phyloP scores from a whole-genome alignment of 441 rosid species.

The Francoa sonchifolia region DNA sequence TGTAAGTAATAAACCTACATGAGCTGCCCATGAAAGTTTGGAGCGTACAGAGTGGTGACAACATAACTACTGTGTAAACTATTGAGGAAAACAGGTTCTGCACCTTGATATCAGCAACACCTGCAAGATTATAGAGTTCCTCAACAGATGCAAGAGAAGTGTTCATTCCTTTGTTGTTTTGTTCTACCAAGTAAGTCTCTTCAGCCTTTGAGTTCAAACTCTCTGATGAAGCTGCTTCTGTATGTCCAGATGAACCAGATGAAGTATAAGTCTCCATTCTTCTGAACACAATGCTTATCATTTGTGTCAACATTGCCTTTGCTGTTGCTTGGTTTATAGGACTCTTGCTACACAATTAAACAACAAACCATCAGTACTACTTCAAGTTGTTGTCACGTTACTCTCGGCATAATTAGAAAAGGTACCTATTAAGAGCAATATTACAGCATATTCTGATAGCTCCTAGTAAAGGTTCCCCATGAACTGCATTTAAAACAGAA shows the following conservation, averaged over 20 bases:
- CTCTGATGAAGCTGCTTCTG: slow-evolving; percentile 38
- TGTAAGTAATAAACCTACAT: slow-evolving; percentile 1
- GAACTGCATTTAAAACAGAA: slow-evolving; percentile 49
- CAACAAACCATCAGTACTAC: slow-evolving; percentile 20
- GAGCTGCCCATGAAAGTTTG: slow-evolving; percentile 1
- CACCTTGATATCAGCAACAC: slow-evolving; percentile 98
- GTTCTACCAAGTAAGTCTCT: slow-evolving; percentile 40
- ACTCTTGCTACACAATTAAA: slow-evolving; percentile 77
- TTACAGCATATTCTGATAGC: slow-evolving; percentile 94
- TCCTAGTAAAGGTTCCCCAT: slow-evolving; percentile 94
- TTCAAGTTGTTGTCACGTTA: slow-evolving; percentile 12
- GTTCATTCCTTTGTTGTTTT: slow-evolving; percentile 60
- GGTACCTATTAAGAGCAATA: slow-evolving; percentile 91
- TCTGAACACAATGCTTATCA: slow-evolving; percentile 86
- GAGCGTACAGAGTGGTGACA: too few species aligned
- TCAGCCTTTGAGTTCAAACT: slow-evolving; percentile 32
- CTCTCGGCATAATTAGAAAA: slow-evolving; percentile 10
- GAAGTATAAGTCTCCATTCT: slow-evolving; percentile 86
- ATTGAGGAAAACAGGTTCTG: too few species aligned
- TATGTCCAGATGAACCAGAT: slow-evolving; percentile 35
- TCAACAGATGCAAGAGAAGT: slow-evolving; percentile 84
- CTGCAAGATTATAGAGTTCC: slow-evolving; percentile 92
- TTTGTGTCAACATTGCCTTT: slow-evolving; percentile 98
- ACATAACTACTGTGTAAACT: slow-evolving; percentile 1
- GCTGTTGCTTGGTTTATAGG: slow-evolving; percentile 97